Evolutionary conservation across 2,329 filamentous ascomycete species (phyloP).

Genomic region (Aspergillus fumigatus): DNA sequence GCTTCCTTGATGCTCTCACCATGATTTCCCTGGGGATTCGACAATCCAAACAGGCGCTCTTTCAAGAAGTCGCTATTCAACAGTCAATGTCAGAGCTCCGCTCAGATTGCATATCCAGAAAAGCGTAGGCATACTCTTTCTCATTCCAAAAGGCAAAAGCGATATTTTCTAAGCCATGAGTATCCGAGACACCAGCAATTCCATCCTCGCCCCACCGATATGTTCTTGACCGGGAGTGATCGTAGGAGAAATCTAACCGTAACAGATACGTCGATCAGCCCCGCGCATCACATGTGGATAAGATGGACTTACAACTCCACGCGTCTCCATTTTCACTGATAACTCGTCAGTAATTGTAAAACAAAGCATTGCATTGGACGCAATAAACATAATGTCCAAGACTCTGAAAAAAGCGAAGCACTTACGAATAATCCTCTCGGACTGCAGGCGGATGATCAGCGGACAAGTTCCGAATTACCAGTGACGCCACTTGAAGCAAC

Average conservation of each 20-base stretch:
- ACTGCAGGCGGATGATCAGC: constrained; percentile 49
- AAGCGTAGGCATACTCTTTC: constrained; percentile 65
- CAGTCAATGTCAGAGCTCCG: constrained; percentile 4
- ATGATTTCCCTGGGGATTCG: constrained; percentile 95
- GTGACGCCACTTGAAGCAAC: not conserved
- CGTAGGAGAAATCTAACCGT: constrained; percentile 78
- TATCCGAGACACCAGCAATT: constrained; percentile 92
- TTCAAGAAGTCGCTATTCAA: constrained; percentile 75
- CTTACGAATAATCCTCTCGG: constrained; percentile 82
- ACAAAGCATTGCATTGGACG: not conserved
- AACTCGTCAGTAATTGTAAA: not conserved
- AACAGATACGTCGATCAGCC: constrained; percentile 5
- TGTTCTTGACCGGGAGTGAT: constrained; percentile 80
- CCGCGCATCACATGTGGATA: constrained; percentile 1
- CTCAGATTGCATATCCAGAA: not conserved
- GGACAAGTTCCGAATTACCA: not conserved
- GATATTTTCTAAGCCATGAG: constrained; percentile 86
- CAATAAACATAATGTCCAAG: not conserved
- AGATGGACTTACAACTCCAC: constrained; percentile 73
- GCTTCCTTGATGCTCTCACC: constrained; percentile 96
- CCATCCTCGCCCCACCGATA: constrained; percentile 97
- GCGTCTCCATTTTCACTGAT: constrained; percentile 75
- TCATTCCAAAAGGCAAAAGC: constrained; percentile 98
- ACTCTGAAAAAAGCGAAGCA: constrained; percentile 12
- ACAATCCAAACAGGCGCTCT: constrained; percentile 89